These are phyloP conservation scores for Penicillium sp. DNA, from an alignment of 2,329 filamentous ascomycete species.

Conservation along the genomic window DNA sequence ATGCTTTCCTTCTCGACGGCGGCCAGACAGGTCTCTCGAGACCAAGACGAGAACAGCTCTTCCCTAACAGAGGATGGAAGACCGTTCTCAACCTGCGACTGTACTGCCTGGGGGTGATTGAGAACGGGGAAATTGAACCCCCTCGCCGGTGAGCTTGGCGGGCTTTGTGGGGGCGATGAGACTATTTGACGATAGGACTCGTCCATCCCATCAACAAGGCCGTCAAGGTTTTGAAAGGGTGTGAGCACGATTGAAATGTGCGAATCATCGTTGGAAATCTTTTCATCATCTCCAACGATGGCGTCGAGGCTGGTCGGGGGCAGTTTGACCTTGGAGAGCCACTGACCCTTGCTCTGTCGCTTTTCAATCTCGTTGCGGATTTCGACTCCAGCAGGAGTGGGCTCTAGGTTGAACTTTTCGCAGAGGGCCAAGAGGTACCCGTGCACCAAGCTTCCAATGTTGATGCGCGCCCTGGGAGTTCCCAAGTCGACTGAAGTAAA, in stretches of 20 bases:
- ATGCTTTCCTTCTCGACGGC: conserved; percentile 62
- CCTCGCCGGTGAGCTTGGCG: conserved; percentile 64
- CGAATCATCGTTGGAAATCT: conserved; percentile 33
- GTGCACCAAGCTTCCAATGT: conserved; percentile 77
- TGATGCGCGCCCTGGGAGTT: conserved; percentile 64
- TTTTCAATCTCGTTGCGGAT: conserved; percentile 72
- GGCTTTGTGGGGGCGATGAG: conserved; percentile 63
- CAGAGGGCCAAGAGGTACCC: conserved; percentile 81
- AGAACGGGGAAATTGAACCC: conserved; percentile 60
- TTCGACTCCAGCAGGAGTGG: conserved; percentile 62
- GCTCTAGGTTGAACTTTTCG: conserved; percentile 72
- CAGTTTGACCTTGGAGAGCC: conserved; percentile 69
- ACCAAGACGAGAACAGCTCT: conserved; percentile 76
- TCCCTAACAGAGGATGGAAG: conserved; percentile 66
- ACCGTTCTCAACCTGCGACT: conserved; percentile 44
- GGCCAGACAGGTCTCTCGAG: conserved; percentile 66
- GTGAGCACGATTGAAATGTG: conserved; percentile 52
- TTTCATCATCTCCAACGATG: conserved; percentile 52
- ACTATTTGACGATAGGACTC: conserved; percentile 62
- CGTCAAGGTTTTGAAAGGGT: conserved; percentile 69
- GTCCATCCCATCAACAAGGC: conserved; percentile 70
- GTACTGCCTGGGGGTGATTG: conserved; percentile 42
- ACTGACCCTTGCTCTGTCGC: conserved; percentile 68
- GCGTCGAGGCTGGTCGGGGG: conserved; percentile 62
- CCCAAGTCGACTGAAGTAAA: conserved; percentile 26